These are phyloP conservation scores for Schizosaccharomyces osmophilus DNA, from an alignment of 805 yeast species.

Conservation along the genomic window DNA sequence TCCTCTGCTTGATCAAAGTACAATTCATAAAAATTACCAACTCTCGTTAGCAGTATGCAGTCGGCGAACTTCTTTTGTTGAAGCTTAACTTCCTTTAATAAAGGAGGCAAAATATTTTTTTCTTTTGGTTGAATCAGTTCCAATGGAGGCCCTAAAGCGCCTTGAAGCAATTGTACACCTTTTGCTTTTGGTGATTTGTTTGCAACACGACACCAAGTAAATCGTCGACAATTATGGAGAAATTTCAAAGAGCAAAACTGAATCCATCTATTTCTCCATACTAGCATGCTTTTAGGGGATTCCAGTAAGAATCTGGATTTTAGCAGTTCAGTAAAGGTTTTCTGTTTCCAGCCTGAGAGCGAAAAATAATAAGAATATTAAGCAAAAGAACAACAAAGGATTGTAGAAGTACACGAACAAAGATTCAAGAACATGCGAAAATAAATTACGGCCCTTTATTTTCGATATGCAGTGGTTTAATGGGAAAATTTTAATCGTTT, in stretches of 20 bases:
- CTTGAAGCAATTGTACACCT: background rate
- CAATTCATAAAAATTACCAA: constrained; percentile 68
- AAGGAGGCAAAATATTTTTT: background rate
- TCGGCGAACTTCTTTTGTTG: constrained; percentile 12
- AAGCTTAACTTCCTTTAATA: background rate
- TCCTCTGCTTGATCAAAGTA: constrained; percentile 72
- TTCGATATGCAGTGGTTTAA: too few relatives aligned
- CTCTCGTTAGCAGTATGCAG: constrained; percentile 48
- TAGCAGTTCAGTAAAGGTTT: too few relatives aligned
- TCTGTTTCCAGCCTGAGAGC: too few relatives aligned
- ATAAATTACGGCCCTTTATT: too few relatives aligned
- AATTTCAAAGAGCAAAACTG: too few relatives aligned
- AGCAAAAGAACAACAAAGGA: too few relatives aligned
- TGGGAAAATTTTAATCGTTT: too few relatives aligned
- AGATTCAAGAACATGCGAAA: too few relatives aligned
- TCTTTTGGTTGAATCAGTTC: background rate
- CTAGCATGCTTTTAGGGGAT: background rate
- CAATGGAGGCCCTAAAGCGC: background rate
- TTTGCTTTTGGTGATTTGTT: background rate
- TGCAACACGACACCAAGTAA: background rate
- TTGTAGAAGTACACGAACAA: too few relatives aligned
- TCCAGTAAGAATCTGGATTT: too few relatives aligned
- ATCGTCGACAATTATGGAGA: background rate
- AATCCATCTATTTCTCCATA: background rate
- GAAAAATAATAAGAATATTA: too few relatives aligned